A percentile compares a stretch with the other conserved stretches of the same genome.
phyloP scores from a whole-genome alignment of 768 basidiomycete species.

The Leccinum disarticulatum region DNA sequence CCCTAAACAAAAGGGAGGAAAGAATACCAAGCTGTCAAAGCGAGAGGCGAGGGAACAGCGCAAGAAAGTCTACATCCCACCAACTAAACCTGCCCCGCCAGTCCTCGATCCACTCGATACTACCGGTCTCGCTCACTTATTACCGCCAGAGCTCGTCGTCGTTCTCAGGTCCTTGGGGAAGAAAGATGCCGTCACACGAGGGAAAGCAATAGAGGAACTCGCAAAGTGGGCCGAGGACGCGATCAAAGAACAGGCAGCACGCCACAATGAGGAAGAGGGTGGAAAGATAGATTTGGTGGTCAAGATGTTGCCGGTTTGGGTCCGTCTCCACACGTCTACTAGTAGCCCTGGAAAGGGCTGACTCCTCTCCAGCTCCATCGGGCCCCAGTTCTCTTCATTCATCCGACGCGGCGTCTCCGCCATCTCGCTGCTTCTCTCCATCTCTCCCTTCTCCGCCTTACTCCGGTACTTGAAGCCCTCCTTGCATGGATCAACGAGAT shows the following conservation, averaged over 20 bases:
- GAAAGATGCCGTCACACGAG: conserved; percentile 85
- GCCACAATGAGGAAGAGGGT: conserved; percentile 13
- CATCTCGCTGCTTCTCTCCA: conserved; percentile 62
- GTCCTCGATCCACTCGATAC: conserved; percentile 87
- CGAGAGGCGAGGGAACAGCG: conserved; percentile 64
- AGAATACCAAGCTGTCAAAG: conserved; percentile 43
- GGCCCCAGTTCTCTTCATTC: conserved; percentile 75
- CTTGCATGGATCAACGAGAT: conserved; percentile 50
- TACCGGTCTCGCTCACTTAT: conserved; percentile 66
- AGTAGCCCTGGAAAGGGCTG: conserved; percentile 5
- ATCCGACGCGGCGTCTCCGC: conserved; percentile 76
- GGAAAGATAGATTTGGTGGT: conserved; percentile 37
- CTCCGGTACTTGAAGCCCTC: conserved; percentile 47
- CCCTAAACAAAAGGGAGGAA: conserved; percentile 46
- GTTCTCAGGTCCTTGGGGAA: conserved; percentile 80
- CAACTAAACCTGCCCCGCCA: conserved; percentile 71
- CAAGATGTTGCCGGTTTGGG: conserved; percentile 88
- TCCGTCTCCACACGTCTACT: conserved; percentile 40
- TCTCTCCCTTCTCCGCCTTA: conserved; percentile 58
- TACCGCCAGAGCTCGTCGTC: conserved; percentile 83
- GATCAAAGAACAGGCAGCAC: conserved; percentile 43
- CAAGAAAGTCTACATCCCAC: conserved; percentile 85
- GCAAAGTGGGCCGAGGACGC: conserved; percentile 62
- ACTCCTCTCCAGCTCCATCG: conserved; percentile 68
- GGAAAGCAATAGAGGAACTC: conserved; percentile 84